These are phyloP conservation scores for Bjerkandera adusta DNA, from an alignment of 1,284 basidiomycete genomes.

Conservation along the genomic window DNA sequence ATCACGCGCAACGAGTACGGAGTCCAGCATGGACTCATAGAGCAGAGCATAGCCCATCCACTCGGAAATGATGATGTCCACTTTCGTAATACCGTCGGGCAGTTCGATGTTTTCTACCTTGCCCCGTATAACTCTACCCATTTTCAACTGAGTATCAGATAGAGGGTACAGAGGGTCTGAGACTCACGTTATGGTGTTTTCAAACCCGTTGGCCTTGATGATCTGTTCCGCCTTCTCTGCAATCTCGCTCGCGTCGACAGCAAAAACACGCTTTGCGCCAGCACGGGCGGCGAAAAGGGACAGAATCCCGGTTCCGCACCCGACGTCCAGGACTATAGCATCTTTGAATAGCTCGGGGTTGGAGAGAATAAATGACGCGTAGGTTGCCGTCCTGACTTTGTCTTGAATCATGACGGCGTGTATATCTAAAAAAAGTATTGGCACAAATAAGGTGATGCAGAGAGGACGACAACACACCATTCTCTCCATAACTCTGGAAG, in stretches of 20 bases:
- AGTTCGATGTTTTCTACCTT: conserved; percentile 85
- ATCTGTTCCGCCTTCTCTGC: conserved; percentile 83
- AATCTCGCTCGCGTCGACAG: conserved; percentile 90
- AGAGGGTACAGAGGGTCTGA: neutral
- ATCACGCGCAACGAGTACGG: conserved; percentile 86
- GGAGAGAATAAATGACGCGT: conserved; percentile 89
- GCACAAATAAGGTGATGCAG: neutral
- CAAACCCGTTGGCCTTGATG: conserved; percentile 77
- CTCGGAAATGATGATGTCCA: conserved; percentile 94
- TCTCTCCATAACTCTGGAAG: conserved; percentile 91
- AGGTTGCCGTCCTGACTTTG: conserved; percentile 90
- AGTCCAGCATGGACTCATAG: conserved; percentile 98
- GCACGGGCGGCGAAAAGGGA: conserved; percentile 91
- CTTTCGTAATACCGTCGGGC: conserved; percentile 68
- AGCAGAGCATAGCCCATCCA: conserved; percentile 97
- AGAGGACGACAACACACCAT: conserved; percentile 52
- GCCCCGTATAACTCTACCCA: conserved; percentile 71
- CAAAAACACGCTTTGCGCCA: conserved; percentile 91
- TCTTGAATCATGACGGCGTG: conserved; percentile 84
- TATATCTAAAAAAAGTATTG: conserved; percentile 49
- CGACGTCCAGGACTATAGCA: conserved; percentile 91
- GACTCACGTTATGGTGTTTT: conserved; percentile 71
- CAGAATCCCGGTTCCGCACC: conserved; percentile 92
- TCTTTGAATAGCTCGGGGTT: conserved; percentile 84
- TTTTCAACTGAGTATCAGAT: neutral